A percentile compares a stretch with the other conserved stretches of the same genome.
These are phyloP conservation scores for Elaeis oleifera DNA, from an alignment of 202 grass and related monocot genomes.

Conservation along the genomic window DNA sequence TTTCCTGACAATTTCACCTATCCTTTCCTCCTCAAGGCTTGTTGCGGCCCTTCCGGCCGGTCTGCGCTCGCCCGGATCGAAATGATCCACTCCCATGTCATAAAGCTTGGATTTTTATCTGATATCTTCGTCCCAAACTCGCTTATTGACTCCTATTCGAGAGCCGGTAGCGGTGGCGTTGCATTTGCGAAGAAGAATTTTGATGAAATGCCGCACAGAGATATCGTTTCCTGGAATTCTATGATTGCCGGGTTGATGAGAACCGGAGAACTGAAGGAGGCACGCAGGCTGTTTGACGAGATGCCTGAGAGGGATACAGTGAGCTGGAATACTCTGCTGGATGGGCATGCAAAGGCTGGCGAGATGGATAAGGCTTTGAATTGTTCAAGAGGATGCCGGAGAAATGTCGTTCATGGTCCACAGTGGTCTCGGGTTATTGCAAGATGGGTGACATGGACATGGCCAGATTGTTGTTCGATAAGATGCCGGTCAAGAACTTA, in stretches of 20 bases:
- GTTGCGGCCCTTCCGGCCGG: slow-evolving; percentile 5
- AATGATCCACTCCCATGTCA: slow-evolving; percentile 41
- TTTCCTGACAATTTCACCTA: slow-evolving; percentile 53
- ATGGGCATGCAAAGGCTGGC: slow-evolving; percentile 44
- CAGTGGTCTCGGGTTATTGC: slow-evolving; percentile 46
- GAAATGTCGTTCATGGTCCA: slow-evolving; percentile 70
- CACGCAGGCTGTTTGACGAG: slow-evolving; percentile 34
- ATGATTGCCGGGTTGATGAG: slow-evolving; percentile 41
- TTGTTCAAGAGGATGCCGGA: slow-evolving; percentile 51
- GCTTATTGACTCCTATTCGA: slow-evolving; percentile 57
- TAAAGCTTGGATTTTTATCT: slow-evolving; percentile 41
- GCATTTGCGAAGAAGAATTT: slow-evolving; percentile 33
- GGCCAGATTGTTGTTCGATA: slow-evolving; percentile 17
- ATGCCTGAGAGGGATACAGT: slow-evolving; percentile 52
- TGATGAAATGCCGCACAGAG: slow-evolving; percentile 37
- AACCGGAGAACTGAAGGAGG: slow-evolving; percentile 27
- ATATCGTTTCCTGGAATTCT: slow-evolving; percentile 64
- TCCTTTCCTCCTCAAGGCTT: slow-evolving; percentile 63
- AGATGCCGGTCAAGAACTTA: slow-evolving; percentile 24
- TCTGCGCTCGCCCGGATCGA: slow-evolving; percentile 21
- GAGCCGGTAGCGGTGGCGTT: slow-evolving; percentile 13
- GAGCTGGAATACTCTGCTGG: slow-evolving; percentile 50
- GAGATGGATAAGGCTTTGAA: slow-evolving; percentile 35
- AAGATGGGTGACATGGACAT: slow-evolving; percentile 41
- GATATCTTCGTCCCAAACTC: slow-evolving; percentile 64